A percentile compares a stretch with the other conserved stretches of the same genome.
phyloP scores from a whole-genome alignment of 352 stramenopile species.

The Pythium biforme region DNA sequence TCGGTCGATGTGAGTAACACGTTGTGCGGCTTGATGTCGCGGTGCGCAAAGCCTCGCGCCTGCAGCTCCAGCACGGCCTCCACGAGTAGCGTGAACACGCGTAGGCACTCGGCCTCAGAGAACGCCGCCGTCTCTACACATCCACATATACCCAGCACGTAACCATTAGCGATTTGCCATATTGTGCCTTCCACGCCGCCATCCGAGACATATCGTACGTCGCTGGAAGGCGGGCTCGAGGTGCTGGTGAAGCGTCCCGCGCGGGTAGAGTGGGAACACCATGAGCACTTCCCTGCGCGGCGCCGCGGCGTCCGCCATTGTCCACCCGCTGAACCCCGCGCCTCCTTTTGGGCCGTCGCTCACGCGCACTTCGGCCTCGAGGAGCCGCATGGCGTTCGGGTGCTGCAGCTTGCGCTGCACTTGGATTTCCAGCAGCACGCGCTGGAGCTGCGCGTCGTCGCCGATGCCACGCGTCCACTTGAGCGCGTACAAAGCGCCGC shows the following conservation, averaged over 20 bases:
- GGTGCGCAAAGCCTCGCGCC: slow-evolving; percentile 53
- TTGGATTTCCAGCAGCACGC: slow-evolving; percentile 67
- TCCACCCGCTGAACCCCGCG: neutral
- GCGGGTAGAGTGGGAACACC: slow-evolving; percentile 49
- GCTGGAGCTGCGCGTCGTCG: slow-evolving; percentile 54
- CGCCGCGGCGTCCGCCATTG: neutral
- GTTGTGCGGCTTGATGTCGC: slow-evolving; percentile 81
- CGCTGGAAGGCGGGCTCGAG: slow-evolving; percentile 38
- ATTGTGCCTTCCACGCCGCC: no score
- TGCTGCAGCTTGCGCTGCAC: slow-evolving; percentile 62
- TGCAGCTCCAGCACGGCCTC: slow-evolving; percentile 64
- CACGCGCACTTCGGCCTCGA: slow-evolving; percentile 49
- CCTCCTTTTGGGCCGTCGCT: neutral
- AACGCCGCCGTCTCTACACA: slow-evolving; percentile 33
- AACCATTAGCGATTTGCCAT: no score
- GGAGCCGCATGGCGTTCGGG: slow-evolving; percentile 48
- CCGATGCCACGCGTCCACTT: slow-evolving; percentile 62
- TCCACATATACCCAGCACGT: neutral
- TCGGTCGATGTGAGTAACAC: slow-evolving; percentile 49
- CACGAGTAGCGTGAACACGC: slow-evolving; percentile 53
- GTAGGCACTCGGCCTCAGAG: slow-evolving; percentile 43
- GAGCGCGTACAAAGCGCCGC: slow-evolving; percentile 42
- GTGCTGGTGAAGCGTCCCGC: slow-evolving; percentile 57
- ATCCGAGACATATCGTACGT: slow-evolving; percentile 17
- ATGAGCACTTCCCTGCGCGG: slow-evolving; percentile 56